These are phyloP conservation scores for Tetrahymena thermophila DNA, from an alignment of 73 alveolate genomes.

Conservation along the genomic window DNA sequence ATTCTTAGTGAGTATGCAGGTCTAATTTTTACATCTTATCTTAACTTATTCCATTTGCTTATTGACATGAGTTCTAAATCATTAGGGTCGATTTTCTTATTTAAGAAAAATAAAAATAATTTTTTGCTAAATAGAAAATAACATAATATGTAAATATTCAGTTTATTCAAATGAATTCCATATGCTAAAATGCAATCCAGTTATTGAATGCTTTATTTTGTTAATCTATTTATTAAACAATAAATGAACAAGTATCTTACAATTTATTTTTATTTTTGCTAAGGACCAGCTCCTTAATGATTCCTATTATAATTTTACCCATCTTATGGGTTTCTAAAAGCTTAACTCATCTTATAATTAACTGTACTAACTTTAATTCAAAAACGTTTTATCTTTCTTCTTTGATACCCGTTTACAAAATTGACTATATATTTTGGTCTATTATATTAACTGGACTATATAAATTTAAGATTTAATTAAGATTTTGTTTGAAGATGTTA, in stretches of 20 bases:
- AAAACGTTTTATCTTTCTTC: background rate
- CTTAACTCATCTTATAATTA: background rate
- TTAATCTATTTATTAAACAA: no score
- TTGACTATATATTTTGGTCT: background rate
- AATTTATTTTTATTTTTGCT: no score
- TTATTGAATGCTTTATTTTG: no score
- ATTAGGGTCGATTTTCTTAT: background rate
- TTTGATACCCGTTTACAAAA: background rate
- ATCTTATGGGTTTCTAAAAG: background rate
- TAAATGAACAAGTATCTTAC: background rate
- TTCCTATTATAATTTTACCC: background rate
- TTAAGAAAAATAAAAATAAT: background rate
- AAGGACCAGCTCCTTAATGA: background rate
- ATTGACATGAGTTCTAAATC: background rate
- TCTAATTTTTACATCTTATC: background rate
- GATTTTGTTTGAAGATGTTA: background rate
- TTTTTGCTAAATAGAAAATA: no score
- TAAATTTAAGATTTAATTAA: background rate
- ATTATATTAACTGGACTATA: background rate
- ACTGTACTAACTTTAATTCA: background rate
- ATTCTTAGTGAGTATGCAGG: background rate
- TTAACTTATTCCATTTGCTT: background rate
- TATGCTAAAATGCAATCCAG: no score
- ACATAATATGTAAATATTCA: no score
- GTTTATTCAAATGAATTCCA: no score